Evolutionary conservation across 1,284 basidiomycete genomes (phyloP), one percentile per base, ranked within the genome.

Genomic region (Leccinum pachyderme): DNA sequence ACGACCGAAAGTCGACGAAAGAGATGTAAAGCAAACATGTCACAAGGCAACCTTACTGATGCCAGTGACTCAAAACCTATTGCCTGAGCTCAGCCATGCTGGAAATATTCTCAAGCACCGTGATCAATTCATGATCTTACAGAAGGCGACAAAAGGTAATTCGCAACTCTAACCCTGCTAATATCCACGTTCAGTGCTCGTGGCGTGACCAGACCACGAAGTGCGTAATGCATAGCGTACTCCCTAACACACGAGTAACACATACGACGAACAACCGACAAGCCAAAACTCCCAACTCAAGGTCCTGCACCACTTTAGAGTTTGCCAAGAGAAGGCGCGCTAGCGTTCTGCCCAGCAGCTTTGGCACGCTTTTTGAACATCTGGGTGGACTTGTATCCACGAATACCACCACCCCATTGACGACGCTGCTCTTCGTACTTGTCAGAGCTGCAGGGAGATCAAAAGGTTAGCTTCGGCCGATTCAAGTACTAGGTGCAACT

Each of bases 281-380:
- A 48, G 22, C 13, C 53, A 37, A 32, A 32, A 33, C 6, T 8
- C 48, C 32, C 31, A 39, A 12, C 0, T 12, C 9, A n/a, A 22
- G 15, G 45, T 25, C 25, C 9, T 18, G 24, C 3, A 11, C 8
- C 27, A 22, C 35, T 37, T 73, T 69, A 90, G 61, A 89, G 83
- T 75, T 88, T 89, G 72, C 77, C 75, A 44, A 84, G 74, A 47
- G 76, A 70, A 41, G 85, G 77, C 54, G 80, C 79, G 51, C 77
- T 74, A 57, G 81, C 68, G 60, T 70, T 82, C 70, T 84, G 82
- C 54, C 91, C 93, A 59, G 89, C 77, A 66, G 91, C 91, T 85
- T 95, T 97, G 59, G 94, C 96, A 62, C 95, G 89, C 81, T 95
- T 95, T 74, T 87, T 82, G 69, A 98, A 82, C 89, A 92, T 97